Base-by-base conservation (phyloP, 768 basidiomycete species). In the Boletus bicolor region DNA sequence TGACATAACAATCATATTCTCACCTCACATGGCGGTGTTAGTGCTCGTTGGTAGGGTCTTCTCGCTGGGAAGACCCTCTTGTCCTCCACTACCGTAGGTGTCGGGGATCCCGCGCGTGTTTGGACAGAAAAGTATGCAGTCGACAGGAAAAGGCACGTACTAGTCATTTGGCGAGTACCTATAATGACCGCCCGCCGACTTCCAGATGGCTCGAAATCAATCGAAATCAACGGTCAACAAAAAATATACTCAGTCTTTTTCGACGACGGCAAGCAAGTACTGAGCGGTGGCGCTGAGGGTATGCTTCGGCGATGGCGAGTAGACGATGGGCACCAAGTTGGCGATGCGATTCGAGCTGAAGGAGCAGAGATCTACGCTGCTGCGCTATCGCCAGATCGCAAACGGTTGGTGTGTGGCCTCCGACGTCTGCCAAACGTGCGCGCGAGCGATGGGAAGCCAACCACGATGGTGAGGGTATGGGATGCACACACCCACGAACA, bases 351-450 rank as follows among this genome's bases (percentile, higher is more conserved):
- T 28, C 21, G 8, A 24, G 6, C n/a, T 0, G 52, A 21, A 54
- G 44, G 38, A 5, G 8, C n/a, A 10, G 11, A 41, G 3, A 41
- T 56, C 1, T 41, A 2, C 10, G 19, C 54, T 5, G 21, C 24
- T 2, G 38, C 39, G 0, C 1, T 42, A 19, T 54, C 53, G 0
- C 38, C 48, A 0, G 38, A 46, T 28, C 24, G 14, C 37, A 56
- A 54, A 30, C 19, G 55, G 51, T 14, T 53, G 5, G 49, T 30
- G 10, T 54, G 41, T 53, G 53, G 53, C 1, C 17, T 53, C 21
- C 15, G 12, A 14, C 38, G 5, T 15, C 24, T 17, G 7, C 28
- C 21, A 24, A 36, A 43, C 11, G 21, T 24, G 21, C 21, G 21
- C 21, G 21, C 6, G 28, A 28, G 28, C 28, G 12, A 7, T 24